These are phyloP conservation scores for Hippophae gyantsensis DNA, from an alignment of 306 rosid species.

Conservation along the genomic window DNA sequence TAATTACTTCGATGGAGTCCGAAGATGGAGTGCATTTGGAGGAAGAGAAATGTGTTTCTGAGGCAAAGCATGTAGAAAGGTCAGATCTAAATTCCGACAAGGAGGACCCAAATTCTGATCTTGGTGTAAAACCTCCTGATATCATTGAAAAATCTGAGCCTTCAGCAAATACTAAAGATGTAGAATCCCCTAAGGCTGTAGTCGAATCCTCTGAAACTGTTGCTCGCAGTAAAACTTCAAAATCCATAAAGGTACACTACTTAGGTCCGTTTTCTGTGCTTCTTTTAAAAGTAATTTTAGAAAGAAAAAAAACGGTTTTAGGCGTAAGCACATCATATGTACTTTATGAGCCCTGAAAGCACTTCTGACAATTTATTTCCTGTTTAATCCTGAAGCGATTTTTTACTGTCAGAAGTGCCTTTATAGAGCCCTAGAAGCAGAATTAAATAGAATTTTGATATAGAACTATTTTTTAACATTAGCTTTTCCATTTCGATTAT, in stretches of 20 bases:
- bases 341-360: too few species aligned
- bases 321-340: too few species aligned
- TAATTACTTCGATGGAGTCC: slow-evolving; percentile 50
- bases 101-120: slow-evolving; percentile 26
- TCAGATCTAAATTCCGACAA: slow-evolving; percentile 17
- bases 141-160: slow-evolving; percentile 31
- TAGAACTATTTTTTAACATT: slow-evolving; percentile 7
- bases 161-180: too few species aligned
- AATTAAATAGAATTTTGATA: too few species aligned
- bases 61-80: slow-evolving; percentile 31
- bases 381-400: too few species aligned
- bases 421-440: too few species aligned
- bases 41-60: slow-evolving; percentile 61
- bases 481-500: neutral
- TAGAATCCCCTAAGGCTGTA: slow-evolving; percentile 17
- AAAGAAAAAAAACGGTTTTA: too few species aligned
- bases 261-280: too few species aligned
- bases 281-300: too few species aligned
- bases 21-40: slow-evolving; percentile 49
- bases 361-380: too few species aligned
- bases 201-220: slow-evolving; percentile 36
- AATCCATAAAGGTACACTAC: slow-evolving; percentile 45
- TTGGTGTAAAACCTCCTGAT: slow-evolving; percentile 29
- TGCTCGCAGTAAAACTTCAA: slow-evolving; percentile 36
- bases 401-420: too few species aligned